Base-by-base conservation (phyloP, 2,329 filamentous ascomycete species). In the Arachnomyces sp. region DNA sequence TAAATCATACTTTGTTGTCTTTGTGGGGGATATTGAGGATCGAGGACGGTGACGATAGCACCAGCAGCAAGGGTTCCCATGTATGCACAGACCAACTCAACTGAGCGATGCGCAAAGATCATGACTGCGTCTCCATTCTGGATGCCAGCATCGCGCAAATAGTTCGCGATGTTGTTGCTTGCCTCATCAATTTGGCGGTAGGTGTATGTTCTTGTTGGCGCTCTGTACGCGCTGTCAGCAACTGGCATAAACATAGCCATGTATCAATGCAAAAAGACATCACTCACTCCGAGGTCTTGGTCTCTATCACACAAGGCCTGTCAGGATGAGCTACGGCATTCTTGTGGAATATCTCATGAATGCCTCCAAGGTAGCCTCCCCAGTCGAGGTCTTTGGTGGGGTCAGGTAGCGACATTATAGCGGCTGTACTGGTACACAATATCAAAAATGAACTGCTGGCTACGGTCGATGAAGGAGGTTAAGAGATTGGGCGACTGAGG, bases 121-220 rank as follows among this genome's bases (percentile, higher is more conserved):
- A 94, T 93, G 53, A 94, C 86, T 2, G 94, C 87, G 57, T 95
- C 88, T 8, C 86, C 87, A 49, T 79, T 71, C 43, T 79, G 72
- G 47, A 87, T 72, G 44, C 88, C 88, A 54, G 78, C 72, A 36
- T 81, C 71, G 40, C 82, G 74, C 14, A 94, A 71, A 56, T 93
- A 76, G 63, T 93, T 79, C 16, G 86, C 84, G 4, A 95, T 61
- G 14, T 77, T 71, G 58, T 92, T 92, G 29, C 84, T 82, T 0
- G 82, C 81, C 66, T 94, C 83, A 57, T 87, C 74, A 56, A 95
- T 94, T 55, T 93, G 84, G 49, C 71, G 70, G 61, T 95, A 95
- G 16, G 79, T 90, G 63, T 90, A 94, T 34, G 63, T 35, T 35
- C 33, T 25, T 13, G 33, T 25, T 12, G 33, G 25, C 65, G 47